Conservation (phyloP, 192 early-diverging fungal genomes). For the Coemansia sp. region DNA sequence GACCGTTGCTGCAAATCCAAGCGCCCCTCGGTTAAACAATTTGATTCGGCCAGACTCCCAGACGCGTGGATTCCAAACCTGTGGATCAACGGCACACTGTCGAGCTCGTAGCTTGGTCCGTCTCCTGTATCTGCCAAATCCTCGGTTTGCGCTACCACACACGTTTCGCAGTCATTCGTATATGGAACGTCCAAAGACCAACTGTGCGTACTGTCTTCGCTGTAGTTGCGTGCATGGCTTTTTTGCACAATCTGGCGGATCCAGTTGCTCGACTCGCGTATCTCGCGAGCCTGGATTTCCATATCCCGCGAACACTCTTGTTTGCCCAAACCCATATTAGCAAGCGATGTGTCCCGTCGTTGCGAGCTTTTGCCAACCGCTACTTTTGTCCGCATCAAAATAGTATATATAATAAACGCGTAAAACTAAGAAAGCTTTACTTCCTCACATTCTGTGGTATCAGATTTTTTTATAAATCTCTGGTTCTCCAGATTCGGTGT, state of each 20-base stretch:
- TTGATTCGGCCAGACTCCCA: neutral
- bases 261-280: constrained; percentile 26
- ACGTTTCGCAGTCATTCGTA: neutral
- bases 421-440: neutral
- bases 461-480: too few relatives aligned
- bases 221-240: neutral
- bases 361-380: neutral
- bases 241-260: constrained; percentile 13
- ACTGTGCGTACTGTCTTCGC: neutral
- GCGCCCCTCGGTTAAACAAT: neutral
- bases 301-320: constrained; percentile 11
- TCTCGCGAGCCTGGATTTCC: constrained; percentile 16
- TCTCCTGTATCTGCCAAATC: neutral
- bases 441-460: too few relatives aligned
- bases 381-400: neutral
- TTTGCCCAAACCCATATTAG: neutral
- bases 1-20: neutral
- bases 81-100: neutral
- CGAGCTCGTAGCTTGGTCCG: neutral
- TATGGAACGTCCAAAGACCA: neutral
- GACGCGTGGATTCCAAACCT: neutral
- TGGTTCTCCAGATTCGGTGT: neutral
- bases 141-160: neutral
- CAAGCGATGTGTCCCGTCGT: neutral
- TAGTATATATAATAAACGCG: neutral